Evolutionary conservation across 2,329 filamentous ascomycete genomes (phyloP), one percentile per base, ranked within the genome.

Genomic region (Zasmidium citrigriseum): DNA sequence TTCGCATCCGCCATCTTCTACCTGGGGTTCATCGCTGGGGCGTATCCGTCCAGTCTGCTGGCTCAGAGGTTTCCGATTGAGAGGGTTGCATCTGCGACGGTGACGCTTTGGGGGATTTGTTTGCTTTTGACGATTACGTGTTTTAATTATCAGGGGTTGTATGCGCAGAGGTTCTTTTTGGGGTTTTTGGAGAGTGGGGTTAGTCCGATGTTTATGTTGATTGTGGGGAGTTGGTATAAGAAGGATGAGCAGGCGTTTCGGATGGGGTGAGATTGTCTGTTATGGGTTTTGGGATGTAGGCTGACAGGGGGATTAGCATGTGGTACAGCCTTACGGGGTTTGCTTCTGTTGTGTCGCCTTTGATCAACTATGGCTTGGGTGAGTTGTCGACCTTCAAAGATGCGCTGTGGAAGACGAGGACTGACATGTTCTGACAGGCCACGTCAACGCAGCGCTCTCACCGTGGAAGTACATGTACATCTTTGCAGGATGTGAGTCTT

Each of bases 161-260:
- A 74, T 24, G 78, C 73, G 0, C 79, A 84, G 63, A 70, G 82
- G 3, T 85, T 86, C 73, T 80, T 83, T 51, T 74, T 86, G 1
- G 84, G 84, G 0, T 75, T 84, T 5, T 69, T 86, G 1, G 84
- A 86, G 65, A 77, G 76, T 4, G 79, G 82, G 12, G 79, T 61
- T 4, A 58, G 55, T 12, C 59, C 59, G 1, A 61, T 61, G 59
- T 61, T 57, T 27, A 61, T 61, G 55, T 51, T 61, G 47, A 55
- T 61, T 20, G 52, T 57, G 3, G 59, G 59, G 3, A 58, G 55
- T 1, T 69, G 60, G 57, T 70, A 69, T 53, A 66, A 65, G 58
- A 69, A 68, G 54, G 57, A 64, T 25, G 68, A 70, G 45, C 68
- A 70, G 55, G 67, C 67, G 20, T 64, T 67, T 18, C 62, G 68